Conservation (phyloP, 1,284 basidiomycete species). For the Ustilago bromivora region DNA sequence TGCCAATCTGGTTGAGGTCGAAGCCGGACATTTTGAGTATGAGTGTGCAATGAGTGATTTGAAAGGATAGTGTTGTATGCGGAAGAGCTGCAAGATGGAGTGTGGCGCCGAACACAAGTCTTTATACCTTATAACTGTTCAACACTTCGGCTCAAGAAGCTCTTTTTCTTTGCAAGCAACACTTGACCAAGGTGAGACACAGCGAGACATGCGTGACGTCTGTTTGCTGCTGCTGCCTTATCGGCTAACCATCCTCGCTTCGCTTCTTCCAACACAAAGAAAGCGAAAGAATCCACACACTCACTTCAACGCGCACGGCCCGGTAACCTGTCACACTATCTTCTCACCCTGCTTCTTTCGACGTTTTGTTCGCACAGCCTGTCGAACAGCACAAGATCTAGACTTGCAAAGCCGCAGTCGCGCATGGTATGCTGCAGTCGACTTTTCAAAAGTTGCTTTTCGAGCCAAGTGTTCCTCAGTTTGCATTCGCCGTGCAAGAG, state of each 20-base stretch:
- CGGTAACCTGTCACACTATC: not conserved
- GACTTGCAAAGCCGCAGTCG: constrained; percentile 7
- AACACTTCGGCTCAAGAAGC: constrained; percentile 12
- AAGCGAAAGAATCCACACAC: not conserved
- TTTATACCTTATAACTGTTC: not conserved
- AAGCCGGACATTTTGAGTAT: constrained; percentile 39
- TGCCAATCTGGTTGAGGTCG: constrained; percentile 46
- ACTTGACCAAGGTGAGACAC: constrained; percentile 22
- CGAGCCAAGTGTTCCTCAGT: not conserved
- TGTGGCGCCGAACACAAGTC: not conserved
- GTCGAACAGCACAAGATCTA: not conserved
- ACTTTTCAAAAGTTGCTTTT: not conserved
- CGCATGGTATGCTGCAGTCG: constrained; percentile 1
- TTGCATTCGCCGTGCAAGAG: not conserved
- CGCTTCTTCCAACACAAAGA: not conserved
- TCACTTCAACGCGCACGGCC: constrained; percentile 17
- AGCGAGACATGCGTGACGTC: constrained; percentile 20
- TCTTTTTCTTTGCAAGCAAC: constrained; percentile 19
- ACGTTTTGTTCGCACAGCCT: constrained; percentile 4
- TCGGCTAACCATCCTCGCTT: constrained; percentile 20
- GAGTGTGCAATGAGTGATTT: not conserved
- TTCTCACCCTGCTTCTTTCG: constrained; percentile 1
- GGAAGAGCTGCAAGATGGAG: not conserved
- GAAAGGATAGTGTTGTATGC: not conserved
- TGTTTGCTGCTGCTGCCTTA: constrained; percentile 1